Conservation (phyloP, 345 rosid species). For the Eucalyptus erythrocorys region DNA sequence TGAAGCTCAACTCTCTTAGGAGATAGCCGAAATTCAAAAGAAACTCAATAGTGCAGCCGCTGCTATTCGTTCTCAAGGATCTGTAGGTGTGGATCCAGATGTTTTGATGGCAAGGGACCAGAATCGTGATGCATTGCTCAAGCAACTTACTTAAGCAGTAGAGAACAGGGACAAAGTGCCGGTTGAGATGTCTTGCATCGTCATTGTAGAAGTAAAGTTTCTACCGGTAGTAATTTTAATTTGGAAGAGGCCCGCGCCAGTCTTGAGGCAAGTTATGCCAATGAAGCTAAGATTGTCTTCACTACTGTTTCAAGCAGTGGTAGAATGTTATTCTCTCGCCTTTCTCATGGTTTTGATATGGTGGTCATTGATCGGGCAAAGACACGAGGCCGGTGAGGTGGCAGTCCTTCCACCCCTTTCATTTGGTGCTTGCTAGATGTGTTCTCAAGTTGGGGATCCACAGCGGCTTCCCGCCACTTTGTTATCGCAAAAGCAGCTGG, state of each 20-base stretch:
- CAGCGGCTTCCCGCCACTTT: constrained; percentile 99
- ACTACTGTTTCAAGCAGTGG: constrained; percentile 99
- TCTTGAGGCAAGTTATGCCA: constrained; percentile 98
- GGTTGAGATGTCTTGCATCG: constrained; percentile 96
- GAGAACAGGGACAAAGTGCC: constrained; percentile 92
- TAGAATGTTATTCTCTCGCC: constrained; percentile 89
- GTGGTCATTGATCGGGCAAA: constrained; percentile 98
- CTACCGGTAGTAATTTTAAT: constrained; percentile 69
- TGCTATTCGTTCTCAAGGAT: constrained; percentile 82
- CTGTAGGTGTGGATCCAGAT: constrained; percentile 97
- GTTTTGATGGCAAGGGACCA: constrained; percentile 85
- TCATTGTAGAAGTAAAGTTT: constrained; percentile 69
- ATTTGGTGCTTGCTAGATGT: constrained; percentile 92
- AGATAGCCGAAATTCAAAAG: constrained; percentile 65
- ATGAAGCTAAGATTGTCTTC: constrained; percentile 99
- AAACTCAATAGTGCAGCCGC: constrained; percentile 71
- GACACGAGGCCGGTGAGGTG: constrained; percentile 98
- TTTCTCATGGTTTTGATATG: constrained; percentile 99
- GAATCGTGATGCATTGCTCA: constrained; percentile 75
- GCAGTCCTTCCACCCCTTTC: constrained; percentile 94
- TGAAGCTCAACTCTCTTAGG: constrained; percentile 72
- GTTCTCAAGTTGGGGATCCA: constrained; percentile 99
- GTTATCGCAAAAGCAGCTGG: constrained; percentile 99
- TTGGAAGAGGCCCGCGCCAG: constrained; percentile 95
- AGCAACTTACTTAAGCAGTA: constrained; percentile 88